Percentiles rank a stretch among this genome's conserved stretches.
phyloP scores from a whole-genome alignment of 2,329 filamentous ascomycete genomes.

The Talaromyces sp. region DNA sequence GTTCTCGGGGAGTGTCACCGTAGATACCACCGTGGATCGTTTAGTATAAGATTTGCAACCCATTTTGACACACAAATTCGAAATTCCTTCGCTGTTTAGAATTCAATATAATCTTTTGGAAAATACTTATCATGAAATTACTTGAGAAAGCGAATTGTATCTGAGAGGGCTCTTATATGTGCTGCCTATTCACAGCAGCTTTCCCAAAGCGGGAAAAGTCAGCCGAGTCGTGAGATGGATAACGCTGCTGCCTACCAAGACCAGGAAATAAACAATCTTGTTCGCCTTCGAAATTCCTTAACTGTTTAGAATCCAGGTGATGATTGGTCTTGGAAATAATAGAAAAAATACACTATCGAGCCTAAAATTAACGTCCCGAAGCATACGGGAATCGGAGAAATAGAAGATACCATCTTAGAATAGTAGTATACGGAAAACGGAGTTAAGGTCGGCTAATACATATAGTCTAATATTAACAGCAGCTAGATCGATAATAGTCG shows the following conservation, averaged over 20 bases:
- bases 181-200: background rate
- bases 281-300: too few species aligned
- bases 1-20: conserved; percentile 1
- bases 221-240: background rate
- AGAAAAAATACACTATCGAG: too few species aligned
- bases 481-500: too few species aligned
- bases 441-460: too few species aligned
- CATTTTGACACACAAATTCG: background rate
- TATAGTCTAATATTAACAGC: too few species aligned
- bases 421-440: too few species aligned
- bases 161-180: background rate
- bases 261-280: background rate
- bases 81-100: background rate
- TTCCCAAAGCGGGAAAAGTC: background rate
- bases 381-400: too few species aligned
- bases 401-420: too few species aligned
- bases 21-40: background rate
- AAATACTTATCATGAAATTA: background rate
- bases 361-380: too few species aligned
- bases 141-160: background rate
- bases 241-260: background rate
- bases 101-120: background rate
- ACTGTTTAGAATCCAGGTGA: too few species aligned
- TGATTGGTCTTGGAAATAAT: too few species aligned
- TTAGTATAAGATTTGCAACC: background rate